Evolutionary conservation across 164 flowering plant species (phyloP).

Genomic region (Magnolia kwangsiensis): DNA sequence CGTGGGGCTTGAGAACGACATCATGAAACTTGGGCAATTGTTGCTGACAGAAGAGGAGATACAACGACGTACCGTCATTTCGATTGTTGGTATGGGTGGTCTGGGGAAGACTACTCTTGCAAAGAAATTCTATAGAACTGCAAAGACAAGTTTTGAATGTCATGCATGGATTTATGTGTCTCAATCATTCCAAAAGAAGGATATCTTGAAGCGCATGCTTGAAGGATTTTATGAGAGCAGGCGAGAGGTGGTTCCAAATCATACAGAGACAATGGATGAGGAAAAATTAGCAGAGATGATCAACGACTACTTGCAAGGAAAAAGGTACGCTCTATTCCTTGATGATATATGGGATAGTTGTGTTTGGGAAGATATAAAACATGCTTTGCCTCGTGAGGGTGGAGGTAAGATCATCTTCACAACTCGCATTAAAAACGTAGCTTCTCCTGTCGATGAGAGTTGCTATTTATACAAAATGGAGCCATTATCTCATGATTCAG

Average conservation of each 20-base stretch:
- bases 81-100: slow-evolving; percentile 1
- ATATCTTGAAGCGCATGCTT: background rate
- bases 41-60: background rate
- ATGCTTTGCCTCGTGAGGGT: background rate
- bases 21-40: background rate
- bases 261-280: slow-evolving; percentile 1
- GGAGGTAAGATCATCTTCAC: slow-evolving; percentile 8
- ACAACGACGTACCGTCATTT: background rate
- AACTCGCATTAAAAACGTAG: slow-evolving; percentile 4
- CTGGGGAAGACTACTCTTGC: slow-evolving; percentile 9
- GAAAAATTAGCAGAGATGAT: background rate
- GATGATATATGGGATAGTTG: slow-evolving; percentile 24
- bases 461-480: background rate
- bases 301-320: slow-evolving; percentile 1
- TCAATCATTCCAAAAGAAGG: slow-evolving; percentile 1
- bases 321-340: slow-evolving; percentile 17
- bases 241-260: background rate
- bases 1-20: background rate
- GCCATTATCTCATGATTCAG: background rate
- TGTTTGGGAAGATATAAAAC: background rate
- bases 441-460: background rate
- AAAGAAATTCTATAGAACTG: background rate
- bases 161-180: slow-evolving; percentile 2
- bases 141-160: background rate
- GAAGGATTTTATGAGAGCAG: background rate